Conservation (phyloP, 768 basidiomycete species). For the Lactifluus piperatus region DNA sequence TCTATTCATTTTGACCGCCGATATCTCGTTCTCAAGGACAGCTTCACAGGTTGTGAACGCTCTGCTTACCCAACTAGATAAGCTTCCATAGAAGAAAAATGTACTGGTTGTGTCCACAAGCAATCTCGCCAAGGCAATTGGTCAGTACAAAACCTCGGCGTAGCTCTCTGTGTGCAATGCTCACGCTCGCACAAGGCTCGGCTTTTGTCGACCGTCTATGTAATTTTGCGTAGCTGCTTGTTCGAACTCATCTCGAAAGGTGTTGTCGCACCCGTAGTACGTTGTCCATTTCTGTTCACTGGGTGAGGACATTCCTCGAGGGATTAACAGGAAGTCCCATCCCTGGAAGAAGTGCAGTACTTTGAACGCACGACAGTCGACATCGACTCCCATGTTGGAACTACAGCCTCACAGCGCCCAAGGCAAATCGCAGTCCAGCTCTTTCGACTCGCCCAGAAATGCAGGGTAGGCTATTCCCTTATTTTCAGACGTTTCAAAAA, state of each 20-base stretch:
- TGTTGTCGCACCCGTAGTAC: constrained; percentile 55
- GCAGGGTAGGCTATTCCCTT: constrained; percentile 48
- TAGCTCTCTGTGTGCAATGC: background rate
- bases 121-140: constrained; percentile 90
- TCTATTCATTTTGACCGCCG: background rate
- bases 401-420: constrained; percentile 32
- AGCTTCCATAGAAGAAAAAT: constrained; percentile 86
- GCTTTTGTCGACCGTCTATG: constrained; percentile 97
- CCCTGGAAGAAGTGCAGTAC: constrained; percentile 50
- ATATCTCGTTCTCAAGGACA: background rate
- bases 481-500: background rate
- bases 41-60: constrained; percentile 85
- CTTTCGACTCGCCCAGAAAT: constrained; percentile 61
- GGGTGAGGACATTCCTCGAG: background rate
- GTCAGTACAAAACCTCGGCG: constrained; percentile 33
- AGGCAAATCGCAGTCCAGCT: constrained; percentile 50
- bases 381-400: constrained; percentile 27
- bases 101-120: constrained; percentile 95
- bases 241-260: constrained; percentile 69
- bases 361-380: constrained; percentile 32
- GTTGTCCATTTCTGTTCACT: constrained; percentile 22
- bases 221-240: constrained; percentile 79
- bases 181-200: constrained; percentile 47
- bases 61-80: constrained; percentile 92
- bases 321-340: constrained; percentile 46